A percentile compares a stretch with the other conserved stretches of the same genome.
Evolutionary conservation across 129 eudicot genomes (phyloP).

Genomic region (Flaveria bidentis): DNA sequence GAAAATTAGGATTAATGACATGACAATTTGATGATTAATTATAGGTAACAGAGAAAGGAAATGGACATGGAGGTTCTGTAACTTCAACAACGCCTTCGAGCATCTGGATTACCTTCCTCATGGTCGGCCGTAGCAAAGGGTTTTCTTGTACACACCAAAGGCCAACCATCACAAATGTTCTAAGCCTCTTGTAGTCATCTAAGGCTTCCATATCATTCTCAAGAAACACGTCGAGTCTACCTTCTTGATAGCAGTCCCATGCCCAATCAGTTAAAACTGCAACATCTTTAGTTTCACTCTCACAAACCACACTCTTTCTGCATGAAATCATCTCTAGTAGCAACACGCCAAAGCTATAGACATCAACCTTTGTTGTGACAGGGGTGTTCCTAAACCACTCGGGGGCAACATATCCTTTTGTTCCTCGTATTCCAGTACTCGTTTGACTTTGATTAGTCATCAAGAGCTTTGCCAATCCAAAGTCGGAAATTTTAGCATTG

Average conservation of each 20-base stretch:
- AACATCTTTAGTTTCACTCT: not conserved
- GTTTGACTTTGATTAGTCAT: conserved; percentile 29
- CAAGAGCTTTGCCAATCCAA: conserved; percentile 58
- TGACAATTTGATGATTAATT: not conserved
- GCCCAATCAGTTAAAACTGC: not conserved
- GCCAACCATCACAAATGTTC: not conserved
- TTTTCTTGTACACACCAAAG: conserved; percentile 11
- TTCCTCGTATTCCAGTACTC: conserved; percentile 47
- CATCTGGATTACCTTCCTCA: not conserved
- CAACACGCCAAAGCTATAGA: conserved; percentile 52
- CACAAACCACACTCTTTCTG: conserved; percentile 19
- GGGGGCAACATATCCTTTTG: conserved; percentile 61
- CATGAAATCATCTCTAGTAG: conserved; percentile 51
- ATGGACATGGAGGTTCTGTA: not conserved
- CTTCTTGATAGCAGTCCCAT: conserved; percentile 13
- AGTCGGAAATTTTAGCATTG: conserved; percentile 49
- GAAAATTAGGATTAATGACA: not conserved
- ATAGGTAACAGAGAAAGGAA: not conserved
- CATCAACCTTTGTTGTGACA: conserved; percentile 50
- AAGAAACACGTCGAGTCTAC: not conserved
- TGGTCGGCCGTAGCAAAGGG: not conserved
- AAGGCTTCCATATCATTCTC: conserved; percentile 4
- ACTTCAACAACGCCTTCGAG: conserved; percentile 4
- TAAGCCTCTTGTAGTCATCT: conserved; percentile 1
- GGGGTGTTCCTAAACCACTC: conserved; percentile 53